These are phyloP conservation scores for Globisporangium spinosum DNA, from an alignment of 352 stramenopile species.

Conservation along the genomic window DNA sequence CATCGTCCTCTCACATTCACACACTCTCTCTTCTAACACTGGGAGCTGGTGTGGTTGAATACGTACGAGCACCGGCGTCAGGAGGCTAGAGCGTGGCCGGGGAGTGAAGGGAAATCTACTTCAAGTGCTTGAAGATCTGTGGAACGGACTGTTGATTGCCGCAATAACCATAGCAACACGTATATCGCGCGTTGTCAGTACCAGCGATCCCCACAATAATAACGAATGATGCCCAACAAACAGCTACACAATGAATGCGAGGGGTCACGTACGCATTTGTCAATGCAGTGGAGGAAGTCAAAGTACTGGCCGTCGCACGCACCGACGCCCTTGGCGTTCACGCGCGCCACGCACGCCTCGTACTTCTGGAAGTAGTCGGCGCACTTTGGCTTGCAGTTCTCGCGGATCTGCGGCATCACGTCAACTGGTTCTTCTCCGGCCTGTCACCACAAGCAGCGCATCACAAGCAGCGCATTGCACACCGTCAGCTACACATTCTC, in stretches of 20 bases:
- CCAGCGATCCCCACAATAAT: neutral
- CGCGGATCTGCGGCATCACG: conserved; percentile 90
- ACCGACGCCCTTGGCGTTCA: conserved; percentile 89
- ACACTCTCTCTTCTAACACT: conserved; percentile 11
- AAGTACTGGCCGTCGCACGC: conserved; percentile 95
- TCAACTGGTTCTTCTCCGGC: conserved; percentile 89
- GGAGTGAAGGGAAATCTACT: conserved; percentile 48
- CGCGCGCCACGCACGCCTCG: conserved; percentile 89
- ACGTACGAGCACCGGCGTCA: neutral
- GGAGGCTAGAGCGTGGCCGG: neutral
- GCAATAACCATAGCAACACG: conserved; percentile 14
- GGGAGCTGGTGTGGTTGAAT: neutral
- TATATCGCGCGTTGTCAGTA: neutral
- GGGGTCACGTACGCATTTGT: conserved; percentile 88
- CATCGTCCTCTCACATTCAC: neutral
- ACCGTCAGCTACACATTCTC: neutral
- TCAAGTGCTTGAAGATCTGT: conserved; percentile 94
- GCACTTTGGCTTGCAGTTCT: conserved; percentile 91
- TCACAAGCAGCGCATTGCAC: neutral
- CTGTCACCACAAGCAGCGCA: neutral
- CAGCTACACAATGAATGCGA: neutral
- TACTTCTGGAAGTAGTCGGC: conserved; percentile 85
- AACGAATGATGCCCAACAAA: neutral
- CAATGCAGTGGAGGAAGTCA: conserved; percentile 93
- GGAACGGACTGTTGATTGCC: conserved; percentile 68